These are phyloP conservation scores for Symbiodinium natans DNA, from an alignment of 73 alveolate genomes.

Conservation along the genomic window DNA sequence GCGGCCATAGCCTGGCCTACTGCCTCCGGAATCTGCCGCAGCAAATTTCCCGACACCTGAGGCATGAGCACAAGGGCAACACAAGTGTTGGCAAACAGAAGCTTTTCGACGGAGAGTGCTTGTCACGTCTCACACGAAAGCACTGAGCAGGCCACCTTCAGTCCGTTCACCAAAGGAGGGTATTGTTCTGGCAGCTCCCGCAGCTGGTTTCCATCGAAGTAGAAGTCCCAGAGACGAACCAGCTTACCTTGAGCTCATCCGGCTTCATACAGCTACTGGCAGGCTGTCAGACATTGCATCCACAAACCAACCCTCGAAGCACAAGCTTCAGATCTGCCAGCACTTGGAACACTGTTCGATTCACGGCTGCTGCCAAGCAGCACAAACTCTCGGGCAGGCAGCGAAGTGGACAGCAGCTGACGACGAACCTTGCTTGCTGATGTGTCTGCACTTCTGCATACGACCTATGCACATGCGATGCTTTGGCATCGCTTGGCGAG, in stretches of 20 bases:
- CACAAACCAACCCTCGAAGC: not conserved
- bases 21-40: conserved; percentile 49
- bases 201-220: conserved; percentile 87
- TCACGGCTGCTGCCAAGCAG: not conserved
- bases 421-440: conserved; percentile 33
- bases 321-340: too few species aligned
- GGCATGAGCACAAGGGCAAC: not conserved
- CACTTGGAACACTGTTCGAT: too few species aligned
- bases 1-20: conserved; percentile 17
- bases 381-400: conserved; percentile 38
- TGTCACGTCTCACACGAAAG: not conserved
- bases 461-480: too few species aligned
- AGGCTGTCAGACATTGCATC: not conserved
- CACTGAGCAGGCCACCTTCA: conserved; percentile 21
- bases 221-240: conserved; percentile 81
- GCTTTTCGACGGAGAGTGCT: too few species aligned
- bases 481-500: too few species aligned
- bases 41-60: conserved; percentile 68
- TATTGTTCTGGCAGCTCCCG: conserved; percentile 37
- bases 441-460: too few species aligned
- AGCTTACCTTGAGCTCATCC: conserved; percentile 20
- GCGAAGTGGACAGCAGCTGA: conserved; percentile 70
- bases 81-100: too few species aligned
- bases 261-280: not conserved
- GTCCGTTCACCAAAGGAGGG: conserved; percentile 61